Evolutionary conservation across 805 yeast species (phyloP), one percentile per base, ranked within the genome.

Genomic region (Kuraishia hungarica): DNA sequence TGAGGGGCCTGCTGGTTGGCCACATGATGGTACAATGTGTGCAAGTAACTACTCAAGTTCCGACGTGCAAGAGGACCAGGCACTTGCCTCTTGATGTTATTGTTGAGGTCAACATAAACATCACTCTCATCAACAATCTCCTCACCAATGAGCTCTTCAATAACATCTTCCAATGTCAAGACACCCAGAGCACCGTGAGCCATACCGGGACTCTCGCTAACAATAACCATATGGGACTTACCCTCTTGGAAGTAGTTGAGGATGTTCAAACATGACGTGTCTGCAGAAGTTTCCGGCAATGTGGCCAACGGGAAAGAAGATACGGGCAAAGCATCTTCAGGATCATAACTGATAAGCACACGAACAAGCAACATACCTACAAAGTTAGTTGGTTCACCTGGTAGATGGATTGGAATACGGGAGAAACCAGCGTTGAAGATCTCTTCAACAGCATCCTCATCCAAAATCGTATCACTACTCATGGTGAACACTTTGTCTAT

Each of bases 221-320:
- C 97, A 43, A 92, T 84, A 63, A 94, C 93, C 99, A 93, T 93
- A 71, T 93, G 99, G 1, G 96, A 86, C 70, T 91, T 92, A 58
- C 99, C 99, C 69, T 93, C 97, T 70, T 93, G 99, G 78, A 94
- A 93, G 72, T 93, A 93, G 70, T 93, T 93, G 65, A 93, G 78
- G 61, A 93, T 92, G 70, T 94, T 93, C 66, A 93, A 76, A 69
- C 98, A 93, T 5, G 97, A 90, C 2, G 98, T 92, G 53, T 87
- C 91, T 22, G 89, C 86, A 1, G 87, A 83, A 0, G 99, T 93
- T 72, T 93, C 98, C 0, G 99, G 99, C 51, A 93, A 77, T 0
- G 98, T 94, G 1, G 98, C 98, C 63, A 93, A 77, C 7, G 98
- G 97, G 75, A 93, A 93, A 13, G 91, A 82, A 0, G 96, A 89